Evolutionary conservation across 768 basidiomycete species (phyloP), one percentile per base, ranked within the genome.

Genomic region (Steccherinum ochraceum): DNA sequence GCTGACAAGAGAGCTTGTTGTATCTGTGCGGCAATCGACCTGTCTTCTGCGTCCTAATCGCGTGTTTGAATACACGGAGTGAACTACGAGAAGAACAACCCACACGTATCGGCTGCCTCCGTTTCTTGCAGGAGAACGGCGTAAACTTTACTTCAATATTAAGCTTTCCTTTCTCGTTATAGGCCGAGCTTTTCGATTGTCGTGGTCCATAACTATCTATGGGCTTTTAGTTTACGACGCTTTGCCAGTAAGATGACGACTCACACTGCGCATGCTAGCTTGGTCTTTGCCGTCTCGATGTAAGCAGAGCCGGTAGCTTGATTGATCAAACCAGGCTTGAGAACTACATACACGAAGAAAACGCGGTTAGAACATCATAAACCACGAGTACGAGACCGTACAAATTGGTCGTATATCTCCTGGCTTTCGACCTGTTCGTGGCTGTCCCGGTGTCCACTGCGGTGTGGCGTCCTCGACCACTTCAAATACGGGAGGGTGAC

Each of bases 301-400:
- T 98, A 99, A 11, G 93, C 93, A 16, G 93, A 96, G 1, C 96
- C 96, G 62, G 93, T 94, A 1, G 96, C 95, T 68, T 96, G 93
- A 54, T 72, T 86, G 49, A 96, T 92, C 12, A 98, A 71, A 7
- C 93, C 93, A 24, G 91, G 83, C 64, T 93, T 85, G 45, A 99
- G 70, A 68, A 90, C 94, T 99, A 56, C 50, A 53, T 48, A 53
- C 45, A 24, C n/a, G n/a, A 47, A 46, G 45, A n/a, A n/a, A n/a
- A n/a, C n/a, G n/a, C n/a, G n/a, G n/a, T n/a, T n/a, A n/a, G n/a
- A n/a, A n/a, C n/a, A n/a, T n/a, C n/a, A n/a, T n/a, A n/a, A n/a
- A n/a, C n/a, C n/a, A n/a, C n/a, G n/a, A n/a, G n/a, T n/a, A 42
- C 23, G 24, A 42, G 30, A 16, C 27, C 82, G 49, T 67, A 95